Percentiles rank a stretch among this genome's conserved stretches.
These are phyloP conservation scores for Pyrrhoderma noxium DNA, from an alignment of 1,284 basidiomycete species.

Conservation along the genomic window DNA sequence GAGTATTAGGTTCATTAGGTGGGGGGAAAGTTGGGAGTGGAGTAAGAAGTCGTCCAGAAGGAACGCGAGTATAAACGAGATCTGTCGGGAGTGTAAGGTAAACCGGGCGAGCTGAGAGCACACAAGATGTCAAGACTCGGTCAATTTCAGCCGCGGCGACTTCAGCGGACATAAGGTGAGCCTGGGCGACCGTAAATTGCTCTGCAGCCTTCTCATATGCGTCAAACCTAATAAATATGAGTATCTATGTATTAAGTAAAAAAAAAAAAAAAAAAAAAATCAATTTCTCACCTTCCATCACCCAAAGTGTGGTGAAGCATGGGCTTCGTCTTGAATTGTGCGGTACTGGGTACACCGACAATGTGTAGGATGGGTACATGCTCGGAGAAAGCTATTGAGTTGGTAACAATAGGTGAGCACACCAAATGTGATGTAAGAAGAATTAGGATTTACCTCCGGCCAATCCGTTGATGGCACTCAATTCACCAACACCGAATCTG, in stretches of 20 bases:
- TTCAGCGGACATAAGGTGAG: slow-evolving; percentile 42
- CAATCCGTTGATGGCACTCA: slow-evolving; percentile 77
- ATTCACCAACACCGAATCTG: slow-evolving; percentile 89
- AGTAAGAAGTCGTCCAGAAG: slow-evolving; percentile 50
- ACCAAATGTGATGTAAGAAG: neutral
- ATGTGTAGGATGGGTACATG: slow-evolving; percentile 91
- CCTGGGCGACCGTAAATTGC: slow-evolving; percentile 71
- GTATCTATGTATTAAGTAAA: slow-evolving; percentile 6
- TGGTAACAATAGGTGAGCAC: neutral
- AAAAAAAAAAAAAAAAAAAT: neutral
- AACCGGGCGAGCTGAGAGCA: slow-evolving; percentile 67
- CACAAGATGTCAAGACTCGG: slow-evolving; percentile 67
- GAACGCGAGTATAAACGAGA: slow-evolving; percentile 65
- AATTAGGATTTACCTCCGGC: slow-evolving; percentile 46
- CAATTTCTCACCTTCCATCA: slow-evolving; percentile 52
- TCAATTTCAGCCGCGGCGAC: slow-evolving; percentile 73
- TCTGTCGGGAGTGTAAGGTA: slow-evolving; percentile 89
- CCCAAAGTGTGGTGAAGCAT: slow-evolving; percentile 85
- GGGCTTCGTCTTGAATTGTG: slow-evolving; percentile 60
- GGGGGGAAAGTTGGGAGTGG: slow-evolving; percentile 49
- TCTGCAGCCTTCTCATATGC: slow-evolving; percentile 75
- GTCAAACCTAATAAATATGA: slow-evolving; percentile 44
- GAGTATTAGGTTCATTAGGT: slow-evolving; percentile 51
- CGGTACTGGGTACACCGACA: slow-evolving; percentile 78
- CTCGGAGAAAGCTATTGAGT: slow-evolving; percentile 63